phyloP scores from a whole-genome alignment of 1,284 basidiomycete genomes.

The Puccinia polysora region DNA sequence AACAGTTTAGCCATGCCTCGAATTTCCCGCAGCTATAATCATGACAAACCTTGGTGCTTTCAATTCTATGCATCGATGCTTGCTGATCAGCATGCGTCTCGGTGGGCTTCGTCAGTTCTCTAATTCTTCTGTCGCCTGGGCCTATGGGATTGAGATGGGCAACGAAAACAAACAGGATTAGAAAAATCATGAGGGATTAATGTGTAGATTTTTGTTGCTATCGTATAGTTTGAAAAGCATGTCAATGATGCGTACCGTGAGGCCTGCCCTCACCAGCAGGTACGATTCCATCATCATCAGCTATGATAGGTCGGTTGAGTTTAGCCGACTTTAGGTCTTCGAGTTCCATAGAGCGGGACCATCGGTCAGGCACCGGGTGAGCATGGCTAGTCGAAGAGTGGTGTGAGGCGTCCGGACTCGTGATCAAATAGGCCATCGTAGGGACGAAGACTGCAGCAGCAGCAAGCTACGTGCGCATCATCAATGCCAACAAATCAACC shows the following conservation, averaged over 20 bases:
- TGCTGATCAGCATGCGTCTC: conserved; percentile 24
- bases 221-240: not conserved
- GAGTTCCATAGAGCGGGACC: conserved; percentile 11
- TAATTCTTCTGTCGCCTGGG: conserved; percentile 14
- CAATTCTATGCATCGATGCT: conserved; percentile 10
- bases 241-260: not conserved
- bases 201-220: not conserved
- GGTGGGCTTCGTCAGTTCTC: conserved; percentile 17
- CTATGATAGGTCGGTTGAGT: conserved; percentile 24
- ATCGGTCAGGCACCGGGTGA: conserved; percentile 17
- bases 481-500: not conserved
- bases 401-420: conserved; percentile 4
- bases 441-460: conserved; percentile 17
- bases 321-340: conserved; percentile 6
- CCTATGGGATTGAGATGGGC: not conserved
- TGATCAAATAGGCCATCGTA: conserved; percentile 19
- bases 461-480: not conserved
- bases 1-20: not conserved
- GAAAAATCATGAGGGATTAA: not conserved
- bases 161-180: no score
- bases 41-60: not conserved
- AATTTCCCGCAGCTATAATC: not conserved
- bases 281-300: conserved; percentile 18
- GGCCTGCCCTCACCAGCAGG: conserved; percentile 26
- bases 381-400: conserved; percentile 31